Percentiles rank a stretch among this genome's conserved stretches.
These are phyloP conservation scores for Sporisorium exsertum DNA, from an alignment of 1,284 basidiomycete species.

Conservation along the genomic window DNA sequence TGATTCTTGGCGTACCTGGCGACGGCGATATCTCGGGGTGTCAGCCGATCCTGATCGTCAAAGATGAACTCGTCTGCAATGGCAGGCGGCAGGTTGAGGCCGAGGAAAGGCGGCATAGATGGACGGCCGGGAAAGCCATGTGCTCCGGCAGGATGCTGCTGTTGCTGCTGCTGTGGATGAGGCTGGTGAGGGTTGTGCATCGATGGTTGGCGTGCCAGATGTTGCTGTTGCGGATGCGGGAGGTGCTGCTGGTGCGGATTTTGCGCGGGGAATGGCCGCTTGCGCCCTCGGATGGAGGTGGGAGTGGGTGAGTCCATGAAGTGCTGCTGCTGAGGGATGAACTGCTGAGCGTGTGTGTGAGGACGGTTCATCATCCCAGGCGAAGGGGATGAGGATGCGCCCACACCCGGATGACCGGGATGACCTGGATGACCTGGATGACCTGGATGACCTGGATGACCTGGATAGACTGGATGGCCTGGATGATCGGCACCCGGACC, in stretches of 20 bases:
- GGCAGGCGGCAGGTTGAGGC: constrained; percentile 44
- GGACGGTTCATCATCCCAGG: constrained; percentile 39
- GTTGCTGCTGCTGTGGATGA: constrained; percentile 13
- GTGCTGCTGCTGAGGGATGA: constrained; percentile 29
- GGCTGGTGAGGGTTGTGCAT: constrained; percentile 32
- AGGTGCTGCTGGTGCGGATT: constrained; percentile 20
- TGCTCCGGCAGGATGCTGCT: constrained; percentile 11
- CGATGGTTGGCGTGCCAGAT: constrained; percentile 33
- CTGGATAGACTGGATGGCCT: constrained; percentile 33
- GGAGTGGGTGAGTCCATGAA: constrained; percentile 44
- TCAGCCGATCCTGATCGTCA: constrained; percentile 64
- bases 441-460: constrained; percentile 24
- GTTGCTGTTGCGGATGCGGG: constrained; percentile 11
- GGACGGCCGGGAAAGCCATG: constrained; percentile 22
- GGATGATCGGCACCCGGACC: constrained; percentile 32
- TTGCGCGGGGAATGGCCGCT: constrained; percentile 45
- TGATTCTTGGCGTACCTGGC: constrained; percentile 66
- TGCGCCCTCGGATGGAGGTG: constrained; percentile 35
- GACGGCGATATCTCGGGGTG: constrained; percentile 60
- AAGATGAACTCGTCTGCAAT: constrained; percentile 51
- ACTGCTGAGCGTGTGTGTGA: constrained; percentile 36
- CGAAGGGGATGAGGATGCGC: constrained; percentile 32
- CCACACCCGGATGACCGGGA: constrained; percentile 23
- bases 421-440: constrained; percentile 38
- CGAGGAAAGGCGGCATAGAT: constrained; percentile 30